phyloP scores from a whole-genome alignment of 2,329 filamentous ascomycete genomes.

The Neofusicoccum cordaticola region DNA sequence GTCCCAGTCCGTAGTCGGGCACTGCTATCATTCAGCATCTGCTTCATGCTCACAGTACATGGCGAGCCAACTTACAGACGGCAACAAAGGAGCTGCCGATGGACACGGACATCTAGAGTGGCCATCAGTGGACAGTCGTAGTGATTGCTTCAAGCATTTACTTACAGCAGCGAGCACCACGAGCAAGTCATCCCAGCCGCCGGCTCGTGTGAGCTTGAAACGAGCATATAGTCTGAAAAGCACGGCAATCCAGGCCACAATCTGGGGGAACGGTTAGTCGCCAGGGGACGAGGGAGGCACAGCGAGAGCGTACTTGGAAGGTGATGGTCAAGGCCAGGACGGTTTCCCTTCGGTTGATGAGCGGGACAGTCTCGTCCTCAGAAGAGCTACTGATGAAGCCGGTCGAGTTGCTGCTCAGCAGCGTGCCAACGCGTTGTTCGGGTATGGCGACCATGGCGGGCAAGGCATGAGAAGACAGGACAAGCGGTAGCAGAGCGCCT shows the following conservation, averaged over 20 bases:
- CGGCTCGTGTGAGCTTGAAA: constrained; percentile 24
- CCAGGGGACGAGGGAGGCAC: no score
- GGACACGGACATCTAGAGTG: constrained; percentile 24
- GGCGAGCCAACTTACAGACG: constrained; percentile 26
- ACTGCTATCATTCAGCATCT: constrained; percentile 25
- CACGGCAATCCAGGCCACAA: constrained; percentile 28
- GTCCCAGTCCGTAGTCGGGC: constrained; percentile 32
- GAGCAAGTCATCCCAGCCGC: constrained; percentile 37
- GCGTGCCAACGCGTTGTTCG: not conserved
- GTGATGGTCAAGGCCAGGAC: constrained; percentile 2
- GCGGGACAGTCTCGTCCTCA: not conserved
- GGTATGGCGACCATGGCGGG: not conserved
- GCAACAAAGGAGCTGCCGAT: constrained; percentile 31
- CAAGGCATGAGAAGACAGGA: not conserved
- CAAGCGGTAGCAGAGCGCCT: not conserved
- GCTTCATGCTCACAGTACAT: no score
- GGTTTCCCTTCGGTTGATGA: constrained; percentile 3
- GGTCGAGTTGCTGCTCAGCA: not conserved
- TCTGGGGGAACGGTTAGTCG: constrained; percentile 18
- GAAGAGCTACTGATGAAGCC: not conserved
- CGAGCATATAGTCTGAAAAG: constrained; percentile 32
- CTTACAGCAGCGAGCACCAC: constrained; percentile 29
- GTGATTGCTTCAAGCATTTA: not conserved
- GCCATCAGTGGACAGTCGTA: not conserved
- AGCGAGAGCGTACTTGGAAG: not conserved